Evolutionary conservation across 2,329 filamentous ascomycete species (phyloP).

Genomic region (Metarhizium album): DNA sequence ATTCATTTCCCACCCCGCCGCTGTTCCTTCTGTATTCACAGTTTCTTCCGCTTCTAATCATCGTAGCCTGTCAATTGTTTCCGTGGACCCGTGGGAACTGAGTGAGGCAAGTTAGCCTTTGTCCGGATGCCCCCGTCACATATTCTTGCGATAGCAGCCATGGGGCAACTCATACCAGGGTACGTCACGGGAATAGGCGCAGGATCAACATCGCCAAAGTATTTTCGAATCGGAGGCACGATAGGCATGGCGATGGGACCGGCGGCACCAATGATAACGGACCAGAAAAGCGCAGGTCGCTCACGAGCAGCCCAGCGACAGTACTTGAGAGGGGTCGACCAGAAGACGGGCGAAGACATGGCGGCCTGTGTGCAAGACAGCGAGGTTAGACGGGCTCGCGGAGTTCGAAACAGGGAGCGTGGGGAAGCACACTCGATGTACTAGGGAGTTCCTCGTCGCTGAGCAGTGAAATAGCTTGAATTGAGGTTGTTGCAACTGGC

Average conservation of each 20-base stretch:
- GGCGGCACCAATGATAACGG: conserved; percentile 58
- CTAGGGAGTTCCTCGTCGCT: not conserved
- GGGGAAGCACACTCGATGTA: not conserved
- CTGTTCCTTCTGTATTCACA: conserved; percentile 5
- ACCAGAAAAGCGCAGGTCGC: conserved; percentile 87
- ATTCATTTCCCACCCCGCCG: not conserved
- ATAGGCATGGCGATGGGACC: conserved; percentile 62
- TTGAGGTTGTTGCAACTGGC: not conserved
- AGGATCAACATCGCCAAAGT: conserved; percentile 63
- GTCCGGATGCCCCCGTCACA: not conserved
- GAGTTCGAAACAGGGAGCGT: not conserved
- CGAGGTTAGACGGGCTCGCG: not conserved
- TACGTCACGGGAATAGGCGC: conserved; percentile 77
- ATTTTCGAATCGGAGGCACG: conserved; percentile 62
- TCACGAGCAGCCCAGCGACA: conserved; percentile 78
- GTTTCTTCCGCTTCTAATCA: conserved; percentile 32
- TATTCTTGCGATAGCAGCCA: not conserved
- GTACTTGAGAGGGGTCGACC: conserved; percentile 72
- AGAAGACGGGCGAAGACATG: conserved; percentile 72
- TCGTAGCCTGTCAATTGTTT: conserved; percentile 52
- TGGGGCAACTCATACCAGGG: conserved; percentile 54
- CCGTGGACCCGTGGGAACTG: conserved; percentile 48
- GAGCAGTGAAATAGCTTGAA: not conserved
- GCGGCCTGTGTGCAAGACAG: conserved; percentile 11
- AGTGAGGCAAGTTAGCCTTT: conserved; percentile 15